Evolutionary conservation across 306 rosid species (phyloP).

Genomic region (Geum urbanum): DNA sequence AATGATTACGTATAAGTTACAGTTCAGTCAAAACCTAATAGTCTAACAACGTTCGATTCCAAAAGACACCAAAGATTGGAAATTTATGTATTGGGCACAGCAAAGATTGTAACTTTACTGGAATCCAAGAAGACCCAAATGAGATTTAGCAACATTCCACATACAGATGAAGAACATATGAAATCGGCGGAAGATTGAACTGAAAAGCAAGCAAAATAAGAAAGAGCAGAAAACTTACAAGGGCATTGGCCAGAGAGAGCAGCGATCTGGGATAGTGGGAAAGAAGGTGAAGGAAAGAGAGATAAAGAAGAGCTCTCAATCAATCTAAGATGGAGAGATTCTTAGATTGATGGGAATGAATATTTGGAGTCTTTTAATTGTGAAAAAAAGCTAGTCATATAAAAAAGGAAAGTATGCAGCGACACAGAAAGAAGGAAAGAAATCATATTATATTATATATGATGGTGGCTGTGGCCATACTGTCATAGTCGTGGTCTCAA

Average conservation of each 20-base stretch:
- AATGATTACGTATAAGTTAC: neutral
- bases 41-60: neutral
- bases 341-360: neutral
- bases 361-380: neutral
- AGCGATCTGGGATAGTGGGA: conserved; percentile 11
- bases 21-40: neutral
- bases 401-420: neutral
- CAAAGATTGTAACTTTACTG: neutral
- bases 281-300: neutral
- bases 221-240: neutral
- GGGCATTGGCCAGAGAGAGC: neutral
- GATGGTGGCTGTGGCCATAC: too few relatives aligned
- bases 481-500: too few relatives aligned
- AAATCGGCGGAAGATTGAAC: neutral
- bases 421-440: neutral
- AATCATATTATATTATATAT: neutral
- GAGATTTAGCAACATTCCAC: neutral
- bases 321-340: neutral
- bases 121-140: conserved; percentile 5
- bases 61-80: neutral
- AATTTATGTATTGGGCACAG: neutral
- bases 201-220: neutral
- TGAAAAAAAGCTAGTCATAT: neutral
- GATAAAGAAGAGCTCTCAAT: neutral
- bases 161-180: neutral